phyloP scores from a whole-genome alignment of 106 monocot species.

The Agapanthus africanus region DNA sequence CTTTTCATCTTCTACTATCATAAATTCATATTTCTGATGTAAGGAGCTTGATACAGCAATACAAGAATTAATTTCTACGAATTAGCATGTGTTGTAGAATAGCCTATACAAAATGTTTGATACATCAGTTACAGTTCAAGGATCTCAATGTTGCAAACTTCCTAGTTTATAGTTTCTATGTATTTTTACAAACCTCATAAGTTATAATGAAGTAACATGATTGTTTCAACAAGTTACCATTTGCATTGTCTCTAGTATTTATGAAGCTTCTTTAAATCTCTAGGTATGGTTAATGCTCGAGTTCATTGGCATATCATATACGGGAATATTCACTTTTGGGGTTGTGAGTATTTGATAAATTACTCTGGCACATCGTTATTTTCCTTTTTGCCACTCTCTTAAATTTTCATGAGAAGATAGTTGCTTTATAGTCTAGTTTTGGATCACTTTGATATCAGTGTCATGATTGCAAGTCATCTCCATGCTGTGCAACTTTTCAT shows the following conservation, averaged over 20 bases:
- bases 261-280: background rate
- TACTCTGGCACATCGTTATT: background rate
- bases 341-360: too few relatives aligned
- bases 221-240: background rate
- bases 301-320: background rate
- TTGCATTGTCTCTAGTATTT: background rate
- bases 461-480: background rate
- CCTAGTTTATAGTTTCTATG: background rate
- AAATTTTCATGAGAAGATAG: background rate
- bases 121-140: background rate
- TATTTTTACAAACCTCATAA: background rate
- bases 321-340: background rate
- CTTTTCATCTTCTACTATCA: background rate
- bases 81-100: background rate
- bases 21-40: background rate
- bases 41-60: background rate
- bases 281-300: background rate
- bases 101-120: background rate
- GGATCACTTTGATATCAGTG: background rate
- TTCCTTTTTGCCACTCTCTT: background rate
- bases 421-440: background rate
- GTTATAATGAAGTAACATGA: background rate
- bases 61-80: background rate
- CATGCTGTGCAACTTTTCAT: background rate
- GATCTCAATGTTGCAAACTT: background rate